Conservation (phyloP, 2,329 filamentous ascomycete genomes). For the Neonectria ditissima region DNA sequence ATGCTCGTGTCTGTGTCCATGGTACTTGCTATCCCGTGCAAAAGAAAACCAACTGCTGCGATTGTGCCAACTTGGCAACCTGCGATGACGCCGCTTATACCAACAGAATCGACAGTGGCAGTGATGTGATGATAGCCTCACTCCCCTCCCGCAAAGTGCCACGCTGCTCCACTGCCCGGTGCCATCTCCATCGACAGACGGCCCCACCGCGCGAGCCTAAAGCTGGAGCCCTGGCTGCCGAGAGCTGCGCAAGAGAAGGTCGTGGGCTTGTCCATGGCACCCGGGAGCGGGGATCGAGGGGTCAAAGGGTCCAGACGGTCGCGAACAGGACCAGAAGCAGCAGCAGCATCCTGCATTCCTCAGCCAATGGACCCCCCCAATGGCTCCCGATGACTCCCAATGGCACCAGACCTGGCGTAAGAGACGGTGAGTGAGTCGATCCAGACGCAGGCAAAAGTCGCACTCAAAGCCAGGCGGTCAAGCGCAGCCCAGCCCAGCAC, state of each 20-base stretch:
- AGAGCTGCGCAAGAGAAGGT: constrained; percentile 11
- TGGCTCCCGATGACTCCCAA: constrained; percentile 15
- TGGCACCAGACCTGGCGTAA: constrained; percentile 12
- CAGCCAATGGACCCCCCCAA: constrained; percentile 12
- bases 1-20: not conserved
- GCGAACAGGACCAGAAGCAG: constrained; percentile 17
- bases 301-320: constrained; percentile 12
- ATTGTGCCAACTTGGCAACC: constrained; percentile 9
- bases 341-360: constrained; percentile 9
- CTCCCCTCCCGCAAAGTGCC: constrained; percentile 33
- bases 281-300: constrained; percentile 16
- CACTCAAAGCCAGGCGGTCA: constrained; percentile 24
- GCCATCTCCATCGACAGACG: constrained; percentile 37
- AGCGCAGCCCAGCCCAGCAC: constrained; percentile 13
- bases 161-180: constrained; percentile 23
- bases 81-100: constrained; percentile 11
- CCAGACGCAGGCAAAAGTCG: constrained; percentile 15
- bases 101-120: constrained; percentile 1
- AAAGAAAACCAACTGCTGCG: not conserved
- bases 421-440: constrained; percentile 31
- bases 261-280: constrained; percentile 13
- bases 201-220: constrained; percentile 37
- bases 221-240: constrained; percentile 18
- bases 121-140: constrained; percentile 38
- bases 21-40: not conserved